Evolutionary conservation across 2,329 filamentous ascomycete genomes (phyloP), one percentile per base, ranked within the genome.

Genomic region (Chaetomium olivaceum): DNA sequence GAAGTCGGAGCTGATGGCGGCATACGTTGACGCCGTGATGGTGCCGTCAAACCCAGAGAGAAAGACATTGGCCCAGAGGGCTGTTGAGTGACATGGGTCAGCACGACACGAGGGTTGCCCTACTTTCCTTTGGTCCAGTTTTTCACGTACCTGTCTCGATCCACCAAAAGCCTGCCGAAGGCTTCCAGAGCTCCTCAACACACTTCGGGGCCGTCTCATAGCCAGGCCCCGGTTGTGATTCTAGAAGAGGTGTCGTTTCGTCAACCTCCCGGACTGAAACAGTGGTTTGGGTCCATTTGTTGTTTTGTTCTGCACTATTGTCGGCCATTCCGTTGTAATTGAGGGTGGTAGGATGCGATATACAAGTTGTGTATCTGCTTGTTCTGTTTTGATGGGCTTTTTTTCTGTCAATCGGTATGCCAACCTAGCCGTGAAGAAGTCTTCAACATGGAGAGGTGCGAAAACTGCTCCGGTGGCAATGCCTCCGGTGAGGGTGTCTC

Each of bases 1-100:
- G 73, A 92, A 92, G 70, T 91, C 85, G n/a, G 89, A 91, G 55
- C 88, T 89, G 69, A 92, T 91, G 61, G 90, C 86, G 2, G 88
- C 88, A 73, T 92, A 90, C 1, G 87, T 90, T 1, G 89, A 87
- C 0, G 89, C 89, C 74, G 90, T 92, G 63, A 92, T 82, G 0
- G 90, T 92, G 3, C 87, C 85, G 74, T 92, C 90, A 70, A 92
- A 91, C 2, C 85, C 86, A 29, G 84, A 84, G 9, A 89, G 80
- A 65, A 89, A 89, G 7, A 89, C 86, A 67, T 89, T 89, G 52
- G 83, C 61, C 59, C 60, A 62, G 14, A 64, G 58, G 2, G 62
- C 65, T 67, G 29, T 27, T 23, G 29, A 9, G 50, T 27, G 31
- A 7, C 48, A 36, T 19, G 19, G 25, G 50, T 58, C 51, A 36